Evolutionary conservation across 2,329 filamentous ascomycete species (phyloP), one percentile per base, ranked within the genome.

Genomic region (Raffaelea albimanens): DNA sequence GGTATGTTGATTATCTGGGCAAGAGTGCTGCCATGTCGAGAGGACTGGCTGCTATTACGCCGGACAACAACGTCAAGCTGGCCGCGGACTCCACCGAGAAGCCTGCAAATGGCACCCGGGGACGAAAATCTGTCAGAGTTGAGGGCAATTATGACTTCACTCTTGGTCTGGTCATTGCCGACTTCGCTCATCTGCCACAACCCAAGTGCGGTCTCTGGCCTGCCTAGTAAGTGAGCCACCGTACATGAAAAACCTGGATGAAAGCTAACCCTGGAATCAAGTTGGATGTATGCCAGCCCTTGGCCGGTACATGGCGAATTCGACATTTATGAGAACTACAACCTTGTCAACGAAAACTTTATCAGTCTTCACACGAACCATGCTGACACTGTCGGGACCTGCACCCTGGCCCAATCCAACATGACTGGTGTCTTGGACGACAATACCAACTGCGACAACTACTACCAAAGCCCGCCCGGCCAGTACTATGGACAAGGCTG

Each of bases 201-300:
- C 71, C 73, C 10, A 67, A 71, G 40, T 88, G 85, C 56, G 84
- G 85, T 44, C 71, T 76, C 8, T 89, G 85, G 85, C 85, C 85
- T 4, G 82, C 83, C 65, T 72, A 83, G 72, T 78, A 67, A 63
- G 67, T 58, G 1, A 4, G n/a, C n/a, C n/a, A n/a, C n/a, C n/a
- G n/a, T n/a, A n/a, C n/a, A n/a, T 29, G 25, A 7, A 7, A 13
- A 29, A 7, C 13, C 13, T 29, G 25, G 7, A 29, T 7, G 7
- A 29, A 29, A 29, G 25, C 25, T 29, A 13, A 29, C 25, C 7
- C 25, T 13, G 7, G 7, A 7, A 7, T 29, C 25, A 7, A 65
- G 66, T 62, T 77, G 73, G 73, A 68, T 71, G 46, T 67, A 67
- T 43, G 73, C 72, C 29, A 55, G 63, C 33, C 60, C 70, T 52